Conservation (phyloP, 2,329 filamentous ascomycete genomes). For the Ophiostoma montium region DNA sequence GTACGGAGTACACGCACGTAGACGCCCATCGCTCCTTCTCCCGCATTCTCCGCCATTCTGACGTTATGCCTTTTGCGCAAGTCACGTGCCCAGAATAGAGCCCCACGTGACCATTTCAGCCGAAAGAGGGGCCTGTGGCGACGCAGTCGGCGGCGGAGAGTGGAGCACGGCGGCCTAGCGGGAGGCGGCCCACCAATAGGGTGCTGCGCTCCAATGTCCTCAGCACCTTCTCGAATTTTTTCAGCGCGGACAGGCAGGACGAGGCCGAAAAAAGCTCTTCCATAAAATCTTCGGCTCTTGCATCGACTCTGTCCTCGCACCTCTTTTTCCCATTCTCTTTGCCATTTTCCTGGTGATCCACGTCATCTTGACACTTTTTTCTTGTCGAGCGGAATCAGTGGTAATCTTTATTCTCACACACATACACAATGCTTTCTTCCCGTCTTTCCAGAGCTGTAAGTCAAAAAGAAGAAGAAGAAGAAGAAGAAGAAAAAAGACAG, state of each 20-base stretch:
- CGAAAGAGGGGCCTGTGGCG: conserved; percentile 7
- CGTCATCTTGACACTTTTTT: conserved; percentile 10
- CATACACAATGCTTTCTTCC: conserved; percentile 52
- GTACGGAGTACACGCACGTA: no score
- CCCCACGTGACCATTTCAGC: background rate
- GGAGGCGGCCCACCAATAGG: conserved; percentile 7
- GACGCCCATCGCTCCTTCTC: no score
- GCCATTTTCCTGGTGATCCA: conserved; percentile 2
- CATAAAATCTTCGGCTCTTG: conserved; percentile 10
- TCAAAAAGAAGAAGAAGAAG: background rate
- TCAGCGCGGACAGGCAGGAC: conserved; percentile 3
- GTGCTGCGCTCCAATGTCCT: background rate
- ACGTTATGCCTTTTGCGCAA: no score
- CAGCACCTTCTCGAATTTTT: conserved; percentile 15
- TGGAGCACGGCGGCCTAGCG: conserved; percentile 3
- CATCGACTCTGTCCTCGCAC: conserved; percentile 1
- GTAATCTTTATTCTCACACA: conserved; percentile 10
- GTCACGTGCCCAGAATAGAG: background rate
- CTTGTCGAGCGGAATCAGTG: background rate
- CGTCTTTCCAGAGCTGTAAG: conserved; percentile 64
- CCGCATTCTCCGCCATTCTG: no score
- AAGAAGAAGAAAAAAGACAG: conserved; percentile 24
- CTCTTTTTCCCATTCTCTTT: background rate
- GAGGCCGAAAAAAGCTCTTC: conserved; percentile 10
- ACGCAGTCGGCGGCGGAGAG: background rate